These are phyloP conservation scores for Pyrenophora teres DNA, from an alignment of 2,329 filamentous ascomycete genomes.

Conservation along the genomic window DNA sequence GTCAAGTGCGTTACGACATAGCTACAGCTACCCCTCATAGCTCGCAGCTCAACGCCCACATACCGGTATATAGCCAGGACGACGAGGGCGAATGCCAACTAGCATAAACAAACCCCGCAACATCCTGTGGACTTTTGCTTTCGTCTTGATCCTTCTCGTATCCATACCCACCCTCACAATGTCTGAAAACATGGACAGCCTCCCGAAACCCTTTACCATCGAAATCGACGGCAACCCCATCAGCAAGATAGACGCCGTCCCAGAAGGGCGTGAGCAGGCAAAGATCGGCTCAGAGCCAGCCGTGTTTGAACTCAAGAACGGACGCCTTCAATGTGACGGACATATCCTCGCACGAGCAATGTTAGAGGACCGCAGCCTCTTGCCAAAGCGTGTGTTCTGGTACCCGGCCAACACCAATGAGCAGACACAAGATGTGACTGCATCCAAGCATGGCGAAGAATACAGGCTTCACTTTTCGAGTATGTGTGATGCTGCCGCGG, in stretches of 20 bases:
- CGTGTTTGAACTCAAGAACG: slow-evolving; percentile 25
- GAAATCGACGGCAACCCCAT: slow-evolving; percentile 28
- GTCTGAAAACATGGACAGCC: slow-evolving; percentile 19
- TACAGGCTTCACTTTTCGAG: slow-evolving; percentile 24
- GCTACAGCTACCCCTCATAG: not conserved
- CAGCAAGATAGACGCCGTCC: slow-evolving; percentile 12
- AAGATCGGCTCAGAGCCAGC: slow-evolving; percentile 23
- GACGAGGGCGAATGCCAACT: not conserved
- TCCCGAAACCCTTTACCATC: slow-evolving; percentile 26
- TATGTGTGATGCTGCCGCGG: slow-evolving; percentile 12
- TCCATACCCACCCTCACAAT: slow-evolving; percentile 5
- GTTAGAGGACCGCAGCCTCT: slow-evolving; percentile 24
- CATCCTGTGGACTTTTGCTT: slow-evolving; percentile 9
- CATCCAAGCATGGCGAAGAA: slow-evolving; percentile 16
- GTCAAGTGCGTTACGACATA: no score
- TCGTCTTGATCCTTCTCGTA: slow-evolving; percentile 5
- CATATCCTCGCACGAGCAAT: slow-evolving; percentile 23
- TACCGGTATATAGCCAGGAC: no score
- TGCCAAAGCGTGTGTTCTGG: slow-evolving; percentile 29
- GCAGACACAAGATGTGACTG: slow-evolving; percentile 22
- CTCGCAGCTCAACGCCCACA: not conserved
- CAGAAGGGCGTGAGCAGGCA: slow-evolving; percentile 23
- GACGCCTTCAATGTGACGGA: slow-evolving; percentile 21
- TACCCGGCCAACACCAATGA: slow-evolving; percentile 23
- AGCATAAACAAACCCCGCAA: slow-evolving; percentile 7